A percentile compares a stretch with the other conserved stretches of the same genome.
These are phyloP conservation scores for Sporisorium reilianum DNA, from an alignment of 1,284 basidiomycete species.

Conservation along the genomic window DNA sequence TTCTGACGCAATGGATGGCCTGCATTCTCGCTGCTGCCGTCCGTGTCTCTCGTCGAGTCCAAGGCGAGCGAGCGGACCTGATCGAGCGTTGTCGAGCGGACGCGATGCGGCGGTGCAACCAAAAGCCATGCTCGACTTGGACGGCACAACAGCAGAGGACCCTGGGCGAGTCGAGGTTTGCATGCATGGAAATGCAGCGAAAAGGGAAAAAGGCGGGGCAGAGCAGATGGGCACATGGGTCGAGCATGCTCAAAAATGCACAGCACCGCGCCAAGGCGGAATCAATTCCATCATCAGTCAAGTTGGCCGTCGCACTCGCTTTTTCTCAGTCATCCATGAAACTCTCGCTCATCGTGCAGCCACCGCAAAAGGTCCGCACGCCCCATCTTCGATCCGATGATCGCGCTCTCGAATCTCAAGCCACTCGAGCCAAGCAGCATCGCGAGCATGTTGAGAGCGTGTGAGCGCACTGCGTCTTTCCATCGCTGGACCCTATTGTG, in stretches of 20 bases:
- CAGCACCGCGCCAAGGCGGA: not conserved
- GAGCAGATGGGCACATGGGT: not conserved
- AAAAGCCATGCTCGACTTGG: no score
- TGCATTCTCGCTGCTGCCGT: not conserved
- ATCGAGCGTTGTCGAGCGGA: not conserved
- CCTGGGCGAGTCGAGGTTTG: no score
- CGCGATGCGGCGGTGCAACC: not conserved
- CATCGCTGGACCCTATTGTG: not conserved
- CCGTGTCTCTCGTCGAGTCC: not conserved
- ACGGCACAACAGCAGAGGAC: conserved; percentile 7
- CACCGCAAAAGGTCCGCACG: not conserved
- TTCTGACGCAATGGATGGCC: not conserved
- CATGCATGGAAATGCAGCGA: conserved; percentile 28
- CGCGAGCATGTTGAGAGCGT: not conserved
- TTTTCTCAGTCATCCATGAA: not conserved
- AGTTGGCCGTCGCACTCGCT: no score
- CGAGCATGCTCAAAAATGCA: not conserved
- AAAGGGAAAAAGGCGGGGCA: conserved; percentile 5
- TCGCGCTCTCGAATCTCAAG: not conserved
- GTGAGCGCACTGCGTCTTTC: not conserved
- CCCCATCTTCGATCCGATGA: not conserved
- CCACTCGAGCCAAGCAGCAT: not conserved
- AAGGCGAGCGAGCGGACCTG: not conserved
- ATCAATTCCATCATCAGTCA: not conserved
- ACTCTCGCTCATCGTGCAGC: not conserved